Base-by-base conservation (phyloP, 2,329 filamentous ascomycete genomes). In the Huntiella decipiens region DNA sequence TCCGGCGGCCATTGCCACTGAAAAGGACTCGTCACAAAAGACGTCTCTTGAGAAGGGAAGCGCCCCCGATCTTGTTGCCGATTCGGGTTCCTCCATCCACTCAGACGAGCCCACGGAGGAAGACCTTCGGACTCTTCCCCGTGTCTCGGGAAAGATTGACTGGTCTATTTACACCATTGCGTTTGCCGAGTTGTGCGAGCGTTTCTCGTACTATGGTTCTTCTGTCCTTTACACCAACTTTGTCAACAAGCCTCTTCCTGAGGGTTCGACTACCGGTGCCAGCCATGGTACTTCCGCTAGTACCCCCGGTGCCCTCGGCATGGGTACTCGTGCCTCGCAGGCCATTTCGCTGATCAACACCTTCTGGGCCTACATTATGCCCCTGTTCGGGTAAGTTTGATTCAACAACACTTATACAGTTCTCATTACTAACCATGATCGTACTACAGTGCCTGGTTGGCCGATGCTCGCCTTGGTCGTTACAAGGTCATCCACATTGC, bases 161-260 rank as follows among this genome's bases (percentile, higher is more conserved):
- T 76, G 70, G 68, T 63, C 68, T 46, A 71, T 78, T 48, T 85
- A 75, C 61, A 77, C 74, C 19, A 73, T 86, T 49, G 79, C 77
- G 41, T 75, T 83, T 51, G 73, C 81, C 49, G 81, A 86, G 61
- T 63, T 83, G 47, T 82, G 77, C 62, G 81, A 86, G 63, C 76
- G 80, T 42, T 83, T 82, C 62, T 79, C 76, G 11, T 86, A 83
- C 70, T 84, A 85, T 56, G 81, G 80, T 46, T 77, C 76, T 4
- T 70, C 73, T 38, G 68, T 77, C 31, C 66, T 82, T 28, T 82
- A 78, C 71, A 74, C 73, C 57, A 79, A 79, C 60, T 79, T 74
- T 55, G 69, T 79, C 54, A 70, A 73, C 53, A 64, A 69, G 44
- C 61, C 64, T 31, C 60, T 78, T 22, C 74, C 75, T 1, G 44